A percentile compares a stretch with the other conserved stretches of the same genome.
phyloP scores from a whole-genome alignment of 2,329 filamentous ascomycete species.

The Scolecobasidium constrictum region DNA sequence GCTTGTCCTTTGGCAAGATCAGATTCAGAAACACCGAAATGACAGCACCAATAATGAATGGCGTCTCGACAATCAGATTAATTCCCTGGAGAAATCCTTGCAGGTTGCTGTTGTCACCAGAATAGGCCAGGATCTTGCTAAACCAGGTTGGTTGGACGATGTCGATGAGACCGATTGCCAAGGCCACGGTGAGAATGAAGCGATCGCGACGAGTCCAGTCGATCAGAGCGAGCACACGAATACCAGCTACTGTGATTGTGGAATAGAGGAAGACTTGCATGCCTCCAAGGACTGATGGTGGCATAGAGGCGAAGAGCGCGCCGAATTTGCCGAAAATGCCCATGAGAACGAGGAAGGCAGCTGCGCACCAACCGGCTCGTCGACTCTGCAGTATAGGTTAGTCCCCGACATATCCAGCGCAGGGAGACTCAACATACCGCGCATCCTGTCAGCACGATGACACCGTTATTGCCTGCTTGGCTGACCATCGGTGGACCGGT shows the following conservation, averaged over 20 bases:
- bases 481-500: constrained; percentile 20
- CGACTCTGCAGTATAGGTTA: constrained; percentile 12
- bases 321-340: constrained; percentile 20
- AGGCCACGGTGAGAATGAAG: constrained; percentile 18
- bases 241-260: constrained; percentile 19
- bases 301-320: constrained; percentile 20
- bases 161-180: constrained; percentile 24
- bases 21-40: constrained; percentile 29
- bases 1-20: constrained; percentile 26
- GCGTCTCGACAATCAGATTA: constrained; percentile 30
- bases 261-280: constrained; percentile 29
- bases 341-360: constrained; percentile 18
- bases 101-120: constrained; percentile 24
- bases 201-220: constrained; percentile 18
- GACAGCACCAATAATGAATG: constrained; percentile 29
- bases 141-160: constrained; percentile 30
- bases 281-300: constrained; percentile 31
- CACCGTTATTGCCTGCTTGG: constrained; percentile 20
- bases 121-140: constrained; percentile 26
- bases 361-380: constrained; percentile 20
- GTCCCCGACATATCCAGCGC: neutral
- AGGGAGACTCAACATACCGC: too few relatives aligned
- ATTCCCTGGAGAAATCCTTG: constrained; percentile 30
- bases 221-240: constrained; percentile 19
- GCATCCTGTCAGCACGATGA: constrained; percentile 19